These are phyloP conservation scores for Ophiostoma sp. DNA, from an alignment of 2,329 filamentous ascomycete genomes.

Conservation along the genomic window DNA sequence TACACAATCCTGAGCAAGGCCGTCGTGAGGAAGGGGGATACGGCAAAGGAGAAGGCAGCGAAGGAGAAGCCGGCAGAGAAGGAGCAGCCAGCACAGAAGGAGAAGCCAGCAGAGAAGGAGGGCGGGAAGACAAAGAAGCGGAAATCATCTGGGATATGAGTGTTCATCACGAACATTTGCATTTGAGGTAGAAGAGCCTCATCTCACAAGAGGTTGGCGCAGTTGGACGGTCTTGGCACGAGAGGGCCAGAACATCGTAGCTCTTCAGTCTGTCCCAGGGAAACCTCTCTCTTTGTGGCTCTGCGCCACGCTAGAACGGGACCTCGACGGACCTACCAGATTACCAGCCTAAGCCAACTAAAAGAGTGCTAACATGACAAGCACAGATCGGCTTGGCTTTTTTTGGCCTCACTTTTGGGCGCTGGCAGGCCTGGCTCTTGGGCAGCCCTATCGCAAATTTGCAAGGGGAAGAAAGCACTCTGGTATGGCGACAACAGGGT, in stretches of 20 bases:
- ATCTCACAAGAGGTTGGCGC: neutral
- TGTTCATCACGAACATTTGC: neutral
- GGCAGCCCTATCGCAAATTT: neutral
- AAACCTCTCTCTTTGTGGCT: neutral
- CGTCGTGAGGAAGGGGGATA: neutral
- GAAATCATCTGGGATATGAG: neutral
- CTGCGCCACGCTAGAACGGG: neutral
- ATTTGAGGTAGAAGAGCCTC: neutral
- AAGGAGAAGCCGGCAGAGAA: neutral
- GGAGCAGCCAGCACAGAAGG: neutral
- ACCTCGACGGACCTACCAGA: too few species aligned
- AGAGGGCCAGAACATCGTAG: neutral
- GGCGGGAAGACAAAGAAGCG: neutral
- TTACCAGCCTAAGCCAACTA: neutral
- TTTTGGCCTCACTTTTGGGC: neutral
- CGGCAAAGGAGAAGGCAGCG: neutral
- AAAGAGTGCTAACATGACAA: neutral
- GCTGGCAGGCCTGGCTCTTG: neutral
- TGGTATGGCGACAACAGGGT: neutral
- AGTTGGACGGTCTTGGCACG: neutral
- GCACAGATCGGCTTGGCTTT: neutral
- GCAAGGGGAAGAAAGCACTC: neutral
- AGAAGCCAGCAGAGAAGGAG: neutral
- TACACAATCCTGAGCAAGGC: constrained; percentile 61
- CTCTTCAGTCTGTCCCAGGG: neutral